Evolutionary conservation across 495 filamentous ascomycete species (phyloP), one percentile per base, ranked within the genome.

Genomic region (Xylaria acuta): DNA sequence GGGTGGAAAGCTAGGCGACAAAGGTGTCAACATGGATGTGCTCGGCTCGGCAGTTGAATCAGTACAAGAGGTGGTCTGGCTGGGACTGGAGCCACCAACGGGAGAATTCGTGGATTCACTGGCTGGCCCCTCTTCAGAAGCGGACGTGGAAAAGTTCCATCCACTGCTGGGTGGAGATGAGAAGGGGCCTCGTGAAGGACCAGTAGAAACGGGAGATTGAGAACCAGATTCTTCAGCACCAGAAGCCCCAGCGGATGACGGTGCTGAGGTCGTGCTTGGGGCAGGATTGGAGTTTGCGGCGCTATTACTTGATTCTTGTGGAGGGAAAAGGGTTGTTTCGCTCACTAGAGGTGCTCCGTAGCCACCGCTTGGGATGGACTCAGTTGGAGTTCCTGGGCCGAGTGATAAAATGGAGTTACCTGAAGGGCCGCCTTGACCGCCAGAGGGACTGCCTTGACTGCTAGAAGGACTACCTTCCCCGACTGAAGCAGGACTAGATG

Each of bases 141-240:
- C 71, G 0, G 71, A 73, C 20, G 71, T 64, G 22, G 70, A 58
- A 67, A 73, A 71, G 25, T 77, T 79, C 77, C 77, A 79, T 30
- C 77, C 77, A 63, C 74, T 77, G 47, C 72, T 77, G 25, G 77
- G 77, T 22, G 77, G 65, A 25, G 65, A 67, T 56, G 77, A 78
- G 58, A 73, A 75, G 27, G 77, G 77, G 11, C 69, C 64, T 27
- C 71, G 67, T 64, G 76, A 75, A 72, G 64, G 59, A 62, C 66
- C 41, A 25, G 27, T 56, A 51, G 69, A 27, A 67, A 47, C 18
- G 45, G 38, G 43, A 53, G 49, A 71, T 73, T 54, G 66, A 64
- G 66, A 60, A 53, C 74, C 73, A 30, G 76, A 73, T 47, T 27
- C 65, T 54, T 60, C 69, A 27, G 65, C 16, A 40, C 32, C 71